Evolutionary conservation across 129 eudicot species (phyloP), one percentile per base, ranked within the genome.

Genomic region (Helianthus tuberosus): DNA sequence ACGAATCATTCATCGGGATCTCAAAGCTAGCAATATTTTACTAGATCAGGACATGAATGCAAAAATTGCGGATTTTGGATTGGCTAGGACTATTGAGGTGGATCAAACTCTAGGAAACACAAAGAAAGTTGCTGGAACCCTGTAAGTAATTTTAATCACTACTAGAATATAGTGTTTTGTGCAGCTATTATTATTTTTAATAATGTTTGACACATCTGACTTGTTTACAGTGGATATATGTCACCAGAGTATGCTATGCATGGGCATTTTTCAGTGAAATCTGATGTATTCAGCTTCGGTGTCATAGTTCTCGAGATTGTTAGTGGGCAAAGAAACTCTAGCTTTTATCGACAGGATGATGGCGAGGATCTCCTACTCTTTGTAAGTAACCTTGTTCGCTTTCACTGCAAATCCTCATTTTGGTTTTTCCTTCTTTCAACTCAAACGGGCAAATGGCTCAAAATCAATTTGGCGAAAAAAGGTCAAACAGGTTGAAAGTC

Each of bases 211-310:
- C 32, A 25, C n/a, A 38, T 38, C 6, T 38, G 43, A 38, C 23
- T 5, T 76, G 27, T 32, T 44, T 78, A 11, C 67, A 87, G 93
- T 3, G 89, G 92, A 35, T 87, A 87, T 61, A 87, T 87, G 89
- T 53, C 92, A 7, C 93, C 93, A 0, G 93, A 87, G 80, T 87
- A 87, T 39, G 80, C 83, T 23, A 73, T 72, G 82, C 61, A 76
- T 7, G 87, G 89, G 3, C 79, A 77, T 11, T 81, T 84, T 57
- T 87, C 93, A 6, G 75, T 84, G 5, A 84, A 84, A 46, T 87
- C 89, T 5, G 93, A 87, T 50, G 93, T 87, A 9, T 87, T 72
- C 72, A 81, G 89, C 69, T 87, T 84, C 36, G 93, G 93, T 8
- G 87, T 88, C 35, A 44, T 87, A 66, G 75, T 84, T 58, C 83